phyloP scores from a whole-genome alignment of 2,329 filamentous ascomycete genomes.

The Ilyonectria sp. region DNA sequence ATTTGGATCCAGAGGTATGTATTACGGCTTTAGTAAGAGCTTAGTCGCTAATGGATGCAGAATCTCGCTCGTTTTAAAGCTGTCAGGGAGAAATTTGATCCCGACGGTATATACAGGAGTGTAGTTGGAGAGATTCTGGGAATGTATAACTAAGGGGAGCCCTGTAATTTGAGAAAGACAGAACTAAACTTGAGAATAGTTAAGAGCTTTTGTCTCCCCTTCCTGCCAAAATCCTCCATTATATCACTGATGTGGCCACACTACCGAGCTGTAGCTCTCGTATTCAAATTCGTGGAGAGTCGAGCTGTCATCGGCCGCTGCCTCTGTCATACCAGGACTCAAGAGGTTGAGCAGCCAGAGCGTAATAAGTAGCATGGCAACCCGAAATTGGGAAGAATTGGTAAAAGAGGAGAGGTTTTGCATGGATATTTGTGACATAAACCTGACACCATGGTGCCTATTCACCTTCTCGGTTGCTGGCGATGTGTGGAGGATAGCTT shows the following conservation, averaged over 20 bases:
- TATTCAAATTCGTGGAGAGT: conserved; percentile 5
- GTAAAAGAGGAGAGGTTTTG: not conserved
- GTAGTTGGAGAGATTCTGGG: conserved; percentile 65
- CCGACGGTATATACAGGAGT: conserved; percentile 62
- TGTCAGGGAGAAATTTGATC: conserved; percentile 64
- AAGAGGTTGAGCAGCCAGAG: conserved; percentile 16
- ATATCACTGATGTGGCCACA: too few species aligned
- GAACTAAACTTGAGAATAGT: not conserved
- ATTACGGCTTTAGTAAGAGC: not conserved
- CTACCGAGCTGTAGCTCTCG: too few species aligned
- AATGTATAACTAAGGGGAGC: conserved; percentile 51
- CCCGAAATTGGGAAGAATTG: not conserved
- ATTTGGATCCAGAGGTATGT: conserved; percentile 62
- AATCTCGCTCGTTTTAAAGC: conserved; percentile 64
- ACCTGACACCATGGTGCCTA: not conserved
- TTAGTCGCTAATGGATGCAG: conserved; percentile 30
- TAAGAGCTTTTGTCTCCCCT: not conserved
- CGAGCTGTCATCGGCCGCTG: conserved; percentile 1
- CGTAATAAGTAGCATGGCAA: not conserved
- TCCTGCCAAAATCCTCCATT: too few species aligned
- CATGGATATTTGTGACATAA: not conserved
- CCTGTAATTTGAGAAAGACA: not conserved
- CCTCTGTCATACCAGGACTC: not conserved
- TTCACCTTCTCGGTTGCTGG: not conserved
- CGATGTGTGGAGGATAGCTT: not conserved